Conservation (phyloP, 176 grass and related monocot genomes). For the Rhynchospora breviuscula region DNA sequence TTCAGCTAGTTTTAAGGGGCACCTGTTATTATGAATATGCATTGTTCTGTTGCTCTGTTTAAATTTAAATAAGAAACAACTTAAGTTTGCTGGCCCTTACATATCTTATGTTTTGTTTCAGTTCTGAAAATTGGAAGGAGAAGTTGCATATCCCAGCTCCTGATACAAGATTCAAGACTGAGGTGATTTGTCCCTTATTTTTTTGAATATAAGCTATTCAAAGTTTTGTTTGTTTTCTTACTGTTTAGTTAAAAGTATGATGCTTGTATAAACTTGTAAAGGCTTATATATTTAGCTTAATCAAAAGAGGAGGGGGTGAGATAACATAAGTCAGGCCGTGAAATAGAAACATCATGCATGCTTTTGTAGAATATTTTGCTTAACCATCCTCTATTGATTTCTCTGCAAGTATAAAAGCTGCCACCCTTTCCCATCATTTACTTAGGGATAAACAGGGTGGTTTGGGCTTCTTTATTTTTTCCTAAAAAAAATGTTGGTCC, state of each 20-base stretch:
- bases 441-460: neutral
- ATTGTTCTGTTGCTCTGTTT: neutral
- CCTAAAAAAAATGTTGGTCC: neutral
- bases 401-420: neutral
- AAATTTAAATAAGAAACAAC: neutral
- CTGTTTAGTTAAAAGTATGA: neutral
- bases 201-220: slow-evolving; percentile 1
- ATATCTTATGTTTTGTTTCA: slow-evolving; percentile 38
- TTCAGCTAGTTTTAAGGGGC: neutral
- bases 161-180: slow-evolving; percentile 84
- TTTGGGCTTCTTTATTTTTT: neutral
- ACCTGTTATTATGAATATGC: slow-evolving; percentile 7
- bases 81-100: neutral
- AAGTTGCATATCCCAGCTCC: slow-evolving; percentile 68
- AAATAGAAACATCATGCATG: neutral
- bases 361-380: neutral
- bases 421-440: neutral
- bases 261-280: slow-evolving; percentile 10
- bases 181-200: slow-evolving; percentile 45
- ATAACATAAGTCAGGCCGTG: neutral
- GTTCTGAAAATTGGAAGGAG: slow-evolving; percentile 86
- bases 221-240: neutral
- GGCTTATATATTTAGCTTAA: neutral
- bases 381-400: neutral
- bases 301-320: neutral